Conservation (phyloP, 805 yeast species). For the Kodamaea lidongshanica region DNA sequence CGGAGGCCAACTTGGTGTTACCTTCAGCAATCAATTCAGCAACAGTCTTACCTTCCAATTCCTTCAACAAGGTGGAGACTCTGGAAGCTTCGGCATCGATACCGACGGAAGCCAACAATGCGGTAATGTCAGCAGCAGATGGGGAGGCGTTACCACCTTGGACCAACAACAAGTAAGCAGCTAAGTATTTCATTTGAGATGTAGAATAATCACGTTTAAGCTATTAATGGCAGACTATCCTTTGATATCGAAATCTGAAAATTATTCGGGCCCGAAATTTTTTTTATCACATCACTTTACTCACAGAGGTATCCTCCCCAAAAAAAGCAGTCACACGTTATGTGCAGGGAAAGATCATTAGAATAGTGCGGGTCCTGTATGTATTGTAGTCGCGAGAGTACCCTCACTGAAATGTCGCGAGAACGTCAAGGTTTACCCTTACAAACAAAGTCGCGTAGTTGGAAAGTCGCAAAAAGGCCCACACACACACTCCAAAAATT, state of each 20-base stretch:
- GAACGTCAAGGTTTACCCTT: too few species aligned
- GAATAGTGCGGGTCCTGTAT: too few species aligned
- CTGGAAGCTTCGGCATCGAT: constrained; percentile 90
- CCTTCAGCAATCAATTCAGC: constrained; percentile 92
- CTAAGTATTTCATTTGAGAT: constrained; percentile 83
- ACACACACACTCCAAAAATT: too few species aligned
- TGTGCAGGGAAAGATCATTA: too few species aligned
- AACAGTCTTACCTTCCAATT: constrained; percentile 90
- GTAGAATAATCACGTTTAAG: constrained; percentile 77
- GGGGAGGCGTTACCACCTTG: constrained; percentile 96
- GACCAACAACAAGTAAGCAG: constrained; percentile 97
- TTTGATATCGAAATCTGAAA: constrained; percentile 45
- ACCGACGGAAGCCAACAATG: constrained; percentile 90
- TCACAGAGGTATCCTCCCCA: too few species aligned
- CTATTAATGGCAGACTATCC: constrained; percentile 74
- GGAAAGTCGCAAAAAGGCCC: too few species aligned
- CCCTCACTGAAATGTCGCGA: too few species aligned
- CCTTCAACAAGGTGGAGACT: constrained; percentile 69
- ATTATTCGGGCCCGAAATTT: too few species aligned
- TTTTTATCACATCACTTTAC: too few species aligned
- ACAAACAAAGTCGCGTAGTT: too few species aligned
- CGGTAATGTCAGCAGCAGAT: constrained; percentile 84
- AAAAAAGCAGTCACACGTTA: too few species aligned
- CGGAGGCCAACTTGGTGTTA: constrained; percentile 91
- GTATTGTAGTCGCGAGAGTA: too few species aligned